A percentile compares a stretch with the other conserved stretches of the same genome.
Conservation (phyloP, 2,329 filamentous ascomycete species). For the Calonectria fujianensis region DNA sequence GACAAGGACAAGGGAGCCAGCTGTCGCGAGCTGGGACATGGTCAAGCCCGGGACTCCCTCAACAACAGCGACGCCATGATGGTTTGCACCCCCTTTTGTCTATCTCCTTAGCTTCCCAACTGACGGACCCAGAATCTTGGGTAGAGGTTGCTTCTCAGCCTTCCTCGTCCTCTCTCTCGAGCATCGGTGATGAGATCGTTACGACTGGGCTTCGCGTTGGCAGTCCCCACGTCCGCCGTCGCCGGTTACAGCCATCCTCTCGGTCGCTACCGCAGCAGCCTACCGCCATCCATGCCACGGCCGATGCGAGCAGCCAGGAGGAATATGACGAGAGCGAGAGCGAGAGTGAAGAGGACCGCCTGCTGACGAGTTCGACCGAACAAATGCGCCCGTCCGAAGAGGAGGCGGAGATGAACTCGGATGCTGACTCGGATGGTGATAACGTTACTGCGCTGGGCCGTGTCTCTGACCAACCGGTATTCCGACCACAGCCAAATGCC, state of each 20-base stretch:
- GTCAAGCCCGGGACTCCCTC: constrained; percentile 57
- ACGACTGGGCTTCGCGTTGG: constrained; percentile 90
- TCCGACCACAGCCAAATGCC: constrained; percentile 92
- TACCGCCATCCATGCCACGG: constrained; percentile 63
- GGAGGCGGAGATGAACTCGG: constrained; percentile 66
- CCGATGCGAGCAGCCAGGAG: constrained; percentile 86
- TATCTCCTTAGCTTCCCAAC: constrained; percentile 23
- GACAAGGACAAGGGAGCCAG: constrained; percentile 53
- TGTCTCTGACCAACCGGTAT: constrained; percentile 72
- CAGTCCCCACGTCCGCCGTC: constrained; percentile 77
- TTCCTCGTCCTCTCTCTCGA: constrained; percentile 94
- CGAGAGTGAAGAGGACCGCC: constrained; percentile 88
- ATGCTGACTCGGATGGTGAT: constrained; percentile 77
- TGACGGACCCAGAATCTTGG: constrained; percentile 86
- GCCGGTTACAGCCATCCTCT: constrained; percentile 64
- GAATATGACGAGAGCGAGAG: constrained; percentile 95
- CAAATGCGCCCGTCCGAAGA: constrained; percentile 64
- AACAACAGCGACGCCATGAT: constrained; percentile 60
- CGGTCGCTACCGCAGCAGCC: constrained; percentile 63
- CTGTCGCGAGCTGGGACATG: constrained; percentile 53
- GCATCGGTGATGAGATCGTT: constrained; percentile 89
- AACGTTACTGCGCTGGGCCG: constrained; percentile 87
- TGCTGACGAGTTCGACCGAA: constrained; percentile 76
- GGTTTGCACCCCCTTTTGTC: constrained; percentile 53
- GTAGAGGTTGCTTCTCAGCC: constrained; percentile 94